These are phyloP conservation scores for Ceratocystis alfenasii DNA, from an alignment of 2,329 filamentous ascomycete genomes.

Conservation along the genomic window DNA sequence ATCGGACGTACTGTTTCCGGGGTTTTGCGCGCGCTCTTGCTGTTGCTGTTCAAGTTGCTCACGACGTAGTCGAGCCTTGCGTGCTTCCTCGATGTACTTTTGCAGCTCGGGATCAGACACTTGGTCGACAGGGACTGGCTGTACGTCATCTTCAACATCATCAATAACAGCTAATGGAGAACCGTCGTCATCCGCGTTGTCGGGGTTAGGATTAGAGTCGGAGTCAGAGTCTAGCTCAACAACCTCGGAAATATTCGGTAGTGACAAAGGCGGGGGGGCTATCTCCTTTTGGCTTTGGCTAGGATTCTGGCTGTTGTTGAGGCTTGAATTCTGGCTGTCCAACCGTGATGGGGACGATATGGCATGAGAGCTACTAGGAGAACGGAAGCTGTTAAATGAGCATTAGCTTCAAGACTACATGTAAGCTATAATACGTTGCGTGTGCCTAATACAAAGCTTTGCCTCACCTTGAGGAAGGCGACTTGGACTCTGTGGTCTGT, in stretches of 20 bases:
- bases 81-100: slow-evolving; percentile 36
- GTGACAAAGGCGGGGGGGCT: neutral
- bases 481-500: neutral
- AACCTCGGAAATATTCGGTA: neutral
- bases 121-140: neutral
- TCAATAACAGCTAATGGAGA: neutral
- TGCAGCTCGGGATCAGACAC: slow-evolving; percentile 35
- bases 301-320: neutral
- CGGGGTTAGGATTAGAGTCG: neutral
- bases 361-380: neutral
- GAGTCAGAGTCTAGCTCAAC: neutral
- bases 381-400: neutral
- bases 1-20: neutral
- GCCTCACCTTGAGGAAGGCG: slow-evolving; percentile 4
- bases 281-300: neutral
- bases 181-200: slow-evolving; percentile 14
- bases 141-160: neutral
- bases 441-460: neutral
- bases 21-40: neutral
- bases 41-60: neutral
- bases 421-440: neutral
- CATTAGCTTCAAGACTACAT: too few relatives aligned
- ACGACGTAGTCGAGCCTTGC: slow-evolving; percentile 25
- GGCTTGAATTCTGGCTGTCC: neutral
- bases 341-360: neutral